Conservation (phyloP, 106 monocot genomes). For the Dendrobium chrysotoxum region DNA sequence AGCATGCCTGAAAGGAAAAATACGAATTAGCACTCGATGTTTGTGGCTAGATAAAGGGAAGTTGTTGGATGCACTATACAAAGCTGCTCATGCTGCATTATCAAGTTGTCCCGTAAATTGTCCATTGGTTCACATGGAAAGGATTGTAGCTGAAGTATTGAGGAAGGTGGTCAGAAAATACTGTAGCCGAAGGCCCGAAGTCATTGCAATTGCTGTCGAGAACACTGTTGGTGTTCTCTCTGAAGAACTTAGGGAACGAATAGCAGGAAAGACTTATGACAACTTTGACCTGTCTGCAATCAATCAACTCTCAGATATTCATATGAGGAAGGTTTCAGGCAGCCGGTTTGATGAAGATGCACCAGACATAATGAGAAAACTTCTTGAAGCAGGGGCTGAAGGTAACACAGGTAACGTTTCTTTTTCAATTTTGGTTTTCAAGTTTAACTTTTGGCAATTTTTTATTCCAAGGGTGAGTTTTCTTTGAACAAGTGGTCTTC, state of each 20-base stretch:
- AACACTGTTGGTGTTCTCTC: conserved; percentile 50
- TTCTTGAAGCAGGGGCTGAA: conserved; percentile 17
- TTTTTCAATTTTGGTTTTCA: not conserved
- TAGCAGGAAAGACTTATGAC: conserved; percentile 49
- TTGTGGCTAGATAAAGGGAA: conserved; percentile 98
- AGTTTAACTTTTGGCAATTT: not conserved
- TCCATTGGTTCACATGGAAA: conserved; percentile 85
- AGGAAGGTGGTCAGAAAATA: conserved; percentile 92
- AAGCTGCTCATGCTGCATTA: conserved; percentile 90
- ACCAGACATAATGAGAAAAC: conserved; percentile 2
- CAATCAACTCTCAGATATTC: conserved; percentile 14
- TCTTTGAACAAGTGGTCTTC: not conserved
- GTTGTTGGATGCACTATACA: conserved; percentile 85
- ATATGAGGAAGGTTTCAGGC: conserved; percentile 21
- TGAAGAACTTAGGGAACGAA: conserved; percentile 41
- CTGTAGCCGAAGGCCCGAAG: conserved; percentile 90
- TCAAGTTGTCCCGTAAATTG: conserved; percentile 88
- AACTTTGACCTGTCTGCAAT: conserved; percentile 17
- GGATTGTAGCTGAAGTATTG: conserved; percentile 82
- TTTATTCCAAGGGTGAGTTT: conserved; percentile 7
- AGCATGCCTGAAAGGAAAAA: conserved; percentile 64
- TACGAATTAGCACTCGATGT: conserved; percentile 84
- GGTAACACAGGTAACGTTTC: conserved; percentile 17
- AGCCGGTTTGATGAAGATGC: conserved; percentile 13
- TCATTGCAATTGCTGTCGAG: conserved; percentile 81